Percentiles rank a stretch among this genome's conserved stretches.
These are phyloP conservation scores for Mucor ambiguus DNA, from an alignment of 371 early-diverging fungal species.

Conservation along the genomic window DNA sequence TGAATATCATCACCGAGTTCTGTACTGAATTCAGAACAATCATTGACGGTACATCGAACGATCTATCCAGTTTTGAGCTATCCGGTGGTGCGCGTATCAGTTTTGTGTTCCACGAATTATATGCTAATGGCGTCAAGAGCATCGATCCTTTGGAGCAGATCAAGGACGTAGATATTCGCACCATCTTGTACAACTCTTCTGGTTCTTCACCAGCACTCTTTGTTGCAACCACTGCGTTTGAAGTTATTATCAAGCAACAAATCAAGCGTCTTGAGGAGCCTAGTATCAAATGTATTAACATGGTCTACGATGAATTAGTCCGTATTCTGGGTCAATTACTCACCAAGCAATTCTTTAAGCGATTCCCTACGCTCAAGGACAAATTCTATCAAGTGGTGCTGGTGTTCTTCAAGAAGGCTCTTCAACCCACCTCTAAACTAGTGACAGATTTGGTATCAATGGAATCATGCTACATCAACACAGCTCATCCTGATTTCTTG, in stretches of 20 bases:
- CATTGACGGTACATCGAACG: conserved; percentile 93
- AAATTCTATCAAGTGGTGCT: conserved; percentile 90
- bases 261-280: conserved; percentile 97
- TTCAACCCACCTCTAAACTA: conserved; percentile 92
- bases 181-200: conserved; percentile 97
- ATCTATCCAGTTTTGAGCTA: conserved; percentile 91
- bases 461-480: conserved; percentile 97
- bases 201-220: conserved; percentile 96
- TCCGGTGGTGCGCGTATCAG: conserved; percentile 98
- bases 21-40: conserved; percentile 92
- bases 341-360: conserved; percentile 89
- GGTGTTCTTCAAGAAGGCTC: conserved; percentile 86
- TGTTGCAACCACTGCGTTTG: conserved; percentile 98
- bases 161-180: conserved; percentile 98
- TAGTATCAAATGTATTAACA: conserved; percentile 87
- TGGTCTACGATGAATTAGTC: conserved; percentile 96
- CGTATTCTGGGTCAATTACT: conserved; percentile 91
- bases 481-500: conserved; percentile 98
- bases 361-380: conserved; percentile 94
- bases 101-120: conserved; percentile 98
- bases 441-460: conserved; percentile 91
- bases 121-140: conserved; percentile 85
- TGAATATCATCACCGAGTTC: conserved; percentile 97
- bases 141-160: conserved; percentile 97
- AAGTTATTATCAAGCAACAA: conserved; percentile 96